These are phyloP conservation scores for Podila verticillata DNA, from an alignment of 192 early-diverging fungal genomes.

Conservation along the genomic window DNA sequence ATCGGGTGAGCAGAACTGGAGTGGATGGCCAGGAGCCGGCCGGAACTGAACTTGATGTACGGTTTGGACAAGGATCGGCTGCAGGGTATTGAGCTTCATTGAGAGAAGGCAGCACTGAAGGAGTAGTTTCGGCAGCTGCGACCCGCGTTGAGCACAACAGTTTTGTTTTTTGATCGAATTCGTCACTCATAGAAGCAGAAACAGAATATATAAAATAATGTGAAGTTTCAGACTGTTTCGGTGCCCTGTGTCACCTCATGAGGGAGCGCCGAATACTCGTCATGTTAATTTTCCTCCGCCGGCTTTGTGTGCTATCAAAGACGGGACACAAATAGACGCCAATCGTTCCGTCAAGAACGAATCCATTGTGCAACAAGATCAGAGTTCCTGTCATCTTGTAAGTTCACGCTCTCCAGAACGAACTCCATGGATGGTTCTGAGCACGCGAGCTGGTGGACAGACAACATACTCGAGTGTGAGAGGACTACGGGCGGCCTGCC, in stretches of 20 bases:
- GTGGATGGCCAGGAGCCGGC: conserved; percentile 3
- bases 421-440: not conserved
- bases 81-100: not conserved
- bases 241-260: too few relatives aligned
- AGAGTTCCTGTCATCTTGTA: not conserved
- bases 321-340: too few relatives aligned
- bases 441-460: not conserved
- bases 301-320: too few relatives aligned
- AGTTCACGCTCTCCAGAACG: not conserved
- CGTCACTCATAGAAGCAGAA: too few relatives aligned
- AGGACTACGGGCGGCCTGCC: not conserved
- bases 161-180: too few relatives aligned
- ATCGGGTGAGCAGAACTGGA: not conserved
- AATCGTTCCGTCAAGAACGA: too few relatives aligned
- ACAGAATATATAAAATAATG: too few relatives aligned
- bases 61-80: conserved; percentile 4
- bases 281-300: too few relatives aligned
- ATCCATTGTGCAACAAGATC: too few relatives aligned
- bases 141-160: too few relatives aligned
- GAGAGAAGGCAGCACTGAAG: not conserved
- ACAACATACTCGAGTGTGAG: not conserved
- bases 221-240: too few relatives aligned
- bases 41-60: not conserved
- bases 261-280: too few relatives aligned
- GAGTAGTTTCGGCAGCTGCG: not conserved